Evolutionary conservation across 2,329 filamentous ascomycete genomes (phyloP), one percentile per base, ranked within the genome.

Genomic region (Colletotrichum tanaceti): DNA sequence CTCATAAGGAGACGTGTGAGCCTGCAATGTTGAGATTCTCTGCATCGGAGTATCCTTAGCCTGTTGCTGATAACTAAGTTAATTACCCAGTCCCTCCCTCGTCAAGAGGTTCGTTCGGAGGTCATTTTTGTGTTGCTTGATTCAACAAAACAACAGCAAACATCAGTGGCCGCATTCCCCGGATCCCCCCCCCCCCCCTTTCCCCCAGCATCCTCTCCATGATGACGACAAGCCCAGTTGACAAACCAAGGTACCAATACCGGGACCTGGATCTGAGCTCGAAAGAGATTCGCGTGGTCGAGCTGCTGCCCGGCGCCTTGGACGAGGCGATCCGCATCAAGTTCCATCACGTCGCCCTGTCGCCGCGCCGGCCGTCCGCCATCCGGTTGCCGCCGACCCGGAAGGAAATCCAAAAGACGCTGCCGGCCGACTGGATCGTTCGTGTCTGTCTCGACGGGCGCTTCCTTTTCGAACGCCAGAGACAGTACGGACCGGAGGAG

Each of bases 301-400:
- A 43, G 38, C 41, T 58, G 22, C 55, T 58, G 3, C 55, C 55
- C 39, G 55, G 55, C 16, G 20, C 55, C 22, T 58, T 47, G 7
- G 20, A 58, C 24, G 41, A 59, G 28, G 20, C 41, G 5, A 59
- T 49, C 16, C 57, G 57, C n/a, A 46, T 59, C 57, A 59, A 22
- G 32, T 59, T 59, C 16, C 57, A 59, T 3, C 57, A 59, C 10
- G 44, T 49, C 24, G 43, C 32, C 28, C 44, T 59, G 20, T 18
- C 43, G n/a, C 57, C 41, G 5, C 41, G 44, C 22, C 39, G 41
- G 3, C 41, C 39, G 18, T 58, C 55, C 24, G 22, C 55, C 39
- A 35, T 58, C 55, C 32, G 50, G n/a, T n/a, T 53, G 50, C 32
- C 52, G 7, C 46, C 57, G 28, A 59, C 41, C 16, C 44, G 57